Conservation (phyloP, 2,329 filamentous ascomycete genomes). For the Tolypocladium amazonense region DNA sequence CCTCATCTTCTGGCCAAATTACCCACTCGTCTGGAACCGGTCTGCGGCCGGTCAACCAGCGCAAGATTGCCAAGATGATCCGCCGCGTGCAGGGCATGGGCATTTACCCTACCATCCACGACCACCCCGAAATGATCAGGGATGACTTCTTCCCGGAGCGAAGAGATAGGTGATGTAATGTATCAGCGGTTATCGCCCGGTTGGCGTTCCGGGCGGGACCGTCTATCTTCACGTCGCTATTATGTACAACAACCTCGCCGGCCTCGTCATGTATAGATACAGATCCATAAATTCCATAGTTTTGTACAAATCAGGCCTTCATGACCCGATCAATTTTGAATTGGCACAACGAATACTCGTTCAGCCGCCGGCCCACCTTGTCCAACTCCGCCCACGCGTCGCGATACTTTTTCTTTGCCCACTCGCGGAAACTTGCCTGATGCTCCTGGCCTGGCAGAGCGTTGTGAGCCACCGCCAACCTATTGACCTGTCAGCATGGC, state of each 20-base stretch:
- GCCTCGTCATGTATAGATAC: constrained; percentile 24
- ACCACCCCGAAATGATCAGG: constrained; percentile 71
- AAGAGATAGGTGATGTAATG: constrained; percentile 1
- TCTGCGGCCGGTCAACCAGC: constrained; percentile 79
- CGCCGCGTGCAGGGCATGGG: constrained; percentile 81
- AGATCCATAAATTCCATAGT: constrained; percentile 12
- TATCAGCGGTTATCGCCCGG: background rate
- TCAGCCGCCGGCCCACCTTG: constrained; percentile 35
- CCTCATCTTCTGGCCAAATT: constrained; percentile 77
- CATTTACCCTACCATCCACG: constrained; percentile 82
- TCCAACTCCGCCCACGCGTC: constrained; percentile 58
- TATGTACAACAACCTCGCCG: constrained; percentile 24
- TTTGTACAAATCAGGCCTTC: constrained; percentile 33
- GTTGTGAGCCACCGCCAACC: constrained; percentile 68
- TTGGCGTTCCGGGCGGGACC: background rate
- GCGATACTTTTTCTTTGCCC: constrained; percentile 60
- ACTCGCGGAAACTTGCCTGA: constrained; percentile 62
- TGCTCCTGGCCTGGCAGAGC: constrained; percentile 53
- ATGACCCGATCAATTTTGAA: constrained; percentile 39
- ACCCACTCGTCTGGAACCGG: constrained; percentile 66
- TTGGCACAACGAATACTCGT: constrained; percentile 32
- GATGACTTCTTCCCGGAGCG: constrained; percentile 20
- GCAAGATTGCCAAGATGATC: constrained; percentile 87
- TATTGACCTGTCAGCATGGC: constrained; percentile 19
- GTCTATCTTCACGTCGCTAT: constrained; percentile 4